These are phyloP conservation scores for Obelidium mucronatum DNA, from an alignment of 192 early-diverging fungal genomes.

Conservation along the genomic window DNA sequence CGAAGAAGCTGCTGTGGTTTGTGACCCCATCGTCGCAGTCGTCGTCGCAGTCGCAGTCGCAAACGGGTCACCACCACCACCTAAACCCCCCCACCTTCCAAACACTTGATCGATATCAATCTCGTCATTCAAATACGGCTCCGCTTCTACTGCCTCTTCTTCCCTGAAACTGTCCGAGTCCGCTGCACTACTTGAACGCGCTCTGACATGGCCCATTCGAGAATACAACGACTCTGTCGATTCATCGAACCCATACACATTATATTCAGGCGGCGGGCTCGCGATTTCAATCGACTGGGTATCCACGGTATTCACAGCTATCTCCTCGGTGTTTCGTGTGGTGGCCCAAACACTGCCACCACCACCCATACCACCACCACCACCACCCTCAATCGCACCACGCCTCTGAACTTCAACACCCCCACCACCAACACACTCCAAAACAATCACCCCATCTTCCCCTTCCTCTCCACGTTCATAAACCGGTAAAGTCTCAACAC, in stretches of 20 bases:
- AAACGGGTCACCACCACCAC: too few relatives aligned
- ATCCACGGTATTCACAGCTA: too few relatives aligned
- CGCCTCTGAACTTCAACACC: background rate
- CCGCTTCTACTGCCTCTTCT: background rate
- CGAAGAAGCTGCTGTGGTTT: too few relatives aligned
- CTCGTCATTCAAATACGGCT: background rate
- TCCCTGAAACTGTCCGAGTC: too few relatives aligned
- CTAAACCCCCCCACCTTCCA: too few relatives aligned
- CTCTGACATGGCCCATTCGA: too few relatives aligned
- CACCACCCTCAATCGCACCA: background rate
- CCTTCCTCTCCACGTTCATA: slow-evolving; percentile 13
- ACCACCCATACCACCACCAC: background rate
- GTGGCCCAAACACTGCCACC: too few relatives aligned
- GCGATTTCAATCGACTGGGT: background rate
- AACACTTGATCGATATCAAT: too few relatives aligned
- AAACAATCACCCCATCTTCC: background rate
- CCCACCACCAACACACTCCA: background rate
- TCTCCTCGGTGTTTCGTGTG: too few relatives aligned
- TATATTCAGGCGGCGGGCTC: background rate
- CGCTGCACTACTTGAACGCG: background rate
- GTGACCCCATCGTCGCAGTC: too few relatives aligned
- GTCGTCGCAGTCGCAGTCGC: too few relatives aligned
- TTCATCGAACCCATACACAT: background rate
- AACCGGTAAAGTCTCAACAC: slow-evolving; percentile 35
- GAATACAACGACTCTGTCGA: too few relatives aligned